Conservation (phyloP, 2,329 filamentous ascomycete genomes). For the Alternaria sp. region DNA sequence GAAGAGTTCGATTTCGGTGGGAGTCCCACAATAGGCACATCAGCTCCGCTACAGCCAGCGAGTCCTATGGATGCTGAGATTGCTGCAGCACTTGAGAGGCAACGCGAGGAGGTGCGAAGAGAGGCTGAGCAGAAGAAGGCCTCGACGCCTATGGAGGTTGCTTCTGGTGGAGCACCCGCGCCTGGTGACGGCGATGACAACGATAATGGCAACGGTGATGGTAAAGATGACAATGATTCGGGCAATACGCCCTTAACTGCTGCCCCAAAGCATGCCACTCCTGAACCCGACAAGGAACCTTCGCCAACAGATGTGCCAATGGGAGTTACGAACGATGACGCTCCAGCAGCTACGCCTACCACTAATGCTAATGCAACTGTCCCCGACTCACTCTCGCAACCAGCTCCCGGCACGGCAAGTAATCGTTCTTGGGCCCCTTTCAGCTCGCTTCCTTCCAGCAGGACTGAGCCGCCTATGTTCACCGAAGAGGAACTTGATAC, state of each 20-base stretch:
- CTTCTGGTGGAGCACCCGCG: background rate
- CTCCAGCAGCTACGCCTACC: background rate
- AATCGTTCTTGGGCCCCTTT: background rate
- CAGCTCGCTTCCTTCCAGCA: background rate
- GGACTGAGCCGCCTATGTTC: background rate
- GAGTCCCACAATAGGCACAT: background rate
- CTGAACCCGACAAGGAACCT: background rate
- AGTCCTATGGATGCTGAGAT: background rate
- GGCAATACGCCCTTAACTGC: background rate
- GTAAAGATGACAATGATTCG: no score
- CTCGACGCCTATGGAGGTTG: background rate
- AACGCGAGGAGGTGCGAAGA: background rate
- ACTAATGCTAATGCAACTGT: accelerated
- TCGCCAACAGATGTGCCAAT: background rate
- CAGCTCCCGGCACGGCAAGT: background rate
- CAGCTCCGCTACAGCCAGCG: background rate
- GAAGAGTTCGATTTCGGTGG: background rate
- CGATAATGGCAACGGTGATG: background rate
- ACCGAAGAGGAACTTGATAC: background rate
- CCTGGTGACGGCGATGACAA: background rate
- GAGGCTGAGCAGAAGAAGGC: background rate
- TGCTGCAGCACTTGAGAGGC: background rate
- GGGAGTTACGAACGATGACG: background rate
- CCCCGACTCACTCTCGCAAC: background rate
- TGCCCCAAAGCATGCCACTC: background rate